Evolutionary conservation across 805 yeast species (phyloP), one percentile per base, ranked within the genome.

Genomic region (Candida nitratophila): DNA sequence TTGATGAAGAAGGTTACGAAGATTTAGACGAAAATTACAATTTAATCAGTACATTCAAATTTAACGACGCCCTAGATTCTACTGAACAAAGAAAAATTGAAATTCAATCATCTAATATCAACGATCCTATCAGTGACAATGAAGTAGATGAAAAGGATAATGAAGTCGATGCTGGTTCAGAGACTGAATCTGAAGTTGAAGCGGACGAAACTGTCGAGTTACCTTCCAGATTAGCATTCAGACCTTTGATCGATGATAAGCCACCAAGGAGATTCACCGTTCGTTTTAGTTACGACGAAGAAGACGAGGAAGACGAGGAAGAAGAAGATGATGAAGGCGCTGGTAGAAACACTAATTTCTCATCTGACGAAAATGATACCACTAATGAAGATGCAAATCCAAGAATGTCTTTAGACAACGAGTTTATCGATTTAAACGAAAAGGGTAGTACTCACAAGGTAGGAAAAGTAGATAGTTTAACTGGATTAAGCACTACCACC

Each of bases 1-100:
- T 76, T n/a, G 49, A 53, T 29, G 69, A 63, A 11, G 61, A 56
- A 32, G 69, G 71, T n/a, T 74, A 72, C 49, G 69, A 68, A 47
- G 81, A 76, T 51, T 37, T 63, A 1, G 52, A 54, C 21, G 47
- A 56, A 1, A 55, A 55, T 39, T 62, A 60, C 42, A 59, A 63
- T 41, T 42, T 63, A 35, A 56, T 54, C 32, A 46, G 51, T 26
- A 49, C 46, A 10, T 60, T 59, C 40, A 39, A 46, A 14, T 55
- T 56, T 43, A 47, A 54, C 39, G 64, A 63, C 40, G 51, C 50
- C 15, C 56, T 59, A 37, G 34, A 49, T 21, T 48, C 55, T 2
- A 42, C 45, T 24, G 61, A 57, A 17, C 47, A 30, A 32, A 49
- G 50, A 8, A 52, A 51, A 45, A 63, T 63, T 41, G 60, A 57